Conservation (phyloP, 495 filamentous ascomycete genomes). For the Aspergillus nanangensis region DNA sequence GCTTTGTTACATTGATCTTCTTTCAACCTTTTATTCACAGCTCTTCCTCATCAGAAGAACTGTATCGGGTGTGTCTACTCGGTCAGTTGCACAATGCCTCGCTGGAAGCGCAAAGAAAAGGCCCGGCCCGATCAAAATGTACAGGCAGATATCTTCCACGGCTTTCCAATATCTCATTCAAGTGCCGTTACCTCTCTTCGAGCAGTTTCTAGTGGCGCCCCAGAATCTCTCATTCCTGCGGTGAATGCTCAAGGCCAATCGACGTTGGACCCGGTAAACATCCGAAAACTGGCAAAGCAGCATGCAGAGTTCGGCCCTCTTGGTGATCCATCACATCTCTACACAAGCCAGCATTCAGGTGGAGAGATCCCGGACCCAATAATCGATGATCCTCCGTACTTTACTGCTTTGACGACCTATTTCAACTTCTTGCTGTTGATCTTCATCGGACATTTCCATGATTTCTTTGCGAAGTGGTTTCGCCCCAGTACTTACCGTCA, state of each 20-base stretch:
- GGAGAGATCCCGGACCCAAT: constrained; percentile 64
- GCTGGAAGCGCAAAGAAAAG: constrained; percentile 25
- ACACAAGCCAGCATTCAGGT: constrained; percentile 68
- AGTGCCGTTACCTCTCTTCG: constrained; percentile 17
- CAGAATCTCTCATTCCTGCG: constrained; percentile 3
- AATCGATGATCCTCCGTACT: constrained; percentile 85
- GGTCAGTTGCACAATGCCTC: too few species aligned
- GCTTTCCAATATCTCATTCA: background rate
- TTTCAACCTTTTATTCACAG: too few species aligned
- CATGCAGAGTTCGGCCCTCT: constrained; percentile 84
- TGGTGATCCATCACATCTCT: constrained; percentile 62
- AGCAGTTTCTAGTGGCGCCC: constrained; percentile 13
- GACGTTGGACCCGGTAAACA: constrained; percentile 48
- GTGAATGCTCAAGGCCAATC: background rate
- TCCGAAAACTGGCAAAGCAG: constrained; percentile 54
- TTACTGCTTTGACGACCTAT: constrained; percentile 85
- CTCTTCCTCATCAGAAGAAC: background rate
- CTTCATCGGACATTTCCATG: constrained; percentile 77
- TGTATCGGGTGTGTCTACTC: too few species aligned
- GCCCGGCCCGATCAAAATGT: constrained; percentile 9
- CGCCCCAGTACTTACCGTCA: constrained; percentile 65
- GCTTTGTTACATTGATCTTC: too few species aligned
- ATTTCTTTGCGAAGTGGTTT: constrained; percentile 86
- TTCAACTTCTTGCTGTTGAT: constrained; percentile 87
- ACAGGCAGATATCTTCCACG: constrained; percentile 2